Conservation (phyloP, 352 stramenopile genomes). For the Phytopythium vexans region DNA sequence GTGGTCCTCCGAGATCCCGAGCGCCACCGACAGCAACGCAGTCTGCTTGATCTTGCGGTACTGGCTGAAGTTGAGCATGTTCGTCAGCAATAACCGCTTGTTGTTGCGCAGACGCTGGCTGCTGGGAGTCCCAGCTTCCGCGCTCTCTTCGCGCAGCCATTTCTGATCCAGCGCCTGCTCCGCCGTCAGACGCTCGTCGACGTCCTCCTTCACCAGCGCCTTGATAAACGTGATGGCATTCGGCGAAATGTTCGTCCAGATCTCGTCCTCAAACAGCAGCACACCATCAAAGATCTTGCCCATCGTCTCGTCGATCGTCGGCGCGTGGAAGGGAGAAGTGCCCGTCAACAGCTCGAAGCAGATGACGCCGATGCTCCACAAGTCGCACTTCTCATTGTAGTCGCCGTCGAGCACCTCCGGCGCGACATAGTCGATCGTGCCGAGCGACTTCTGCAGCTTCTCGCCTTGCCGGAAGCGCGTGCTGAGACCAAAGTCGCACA, state of each 20-base stretch:
- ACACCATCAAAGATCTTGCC: conserved; percentile 79
- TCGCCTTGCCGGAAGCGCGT: conserved; percentile 72
- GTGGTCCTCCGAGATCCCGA: conserved; percentile 70
- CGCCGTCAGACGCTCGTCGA: conserved; percentile 56
- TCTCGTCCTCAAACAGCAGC: conserved; percentile 61
- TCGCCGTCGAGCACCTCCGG: conserved; percentile 80
- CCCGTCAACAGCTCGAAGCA: conserved; percentile 72
- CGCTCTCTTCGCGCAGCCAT: conserved; percentile 40
- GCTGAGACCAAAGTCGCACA: conserved; percentile 83
- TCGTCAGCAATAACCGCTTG: conserved; percentile 65
- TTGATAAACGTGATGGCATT: conserved; percentile 75
- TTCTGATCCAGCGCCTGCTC: conserved; percentile 67
- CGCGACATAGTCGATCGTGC: conserved; percentile 82
- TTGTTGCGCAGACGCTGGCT: conserved; percentile 41
- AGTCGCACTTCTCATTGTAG: conserved; percentile 80
- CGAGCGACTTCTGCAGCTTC: conserved; percentile 68
- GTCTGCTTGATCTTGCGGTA: conserved; percentile 78
- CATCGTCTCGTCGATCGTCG: conserved; percentile 77
- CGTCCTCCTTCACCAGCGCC: conserved; percentile 73
- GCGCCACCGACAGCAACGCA: conserved; percentile 62
- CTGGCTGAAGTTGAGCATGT: conserved; percentile 77
- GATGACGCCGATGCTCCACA: conserved; percentile 81
- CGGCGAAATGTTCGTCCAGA: conserved; percentile 66
- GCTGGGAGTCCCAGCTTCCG: conserved; percentile 12
- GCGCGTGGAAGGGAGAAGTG: conserved; percentile 64